Base-by-base conservation (phyloP, 2,329 filamentous ascomycete species). In the Penicillium sp. region DNA sequence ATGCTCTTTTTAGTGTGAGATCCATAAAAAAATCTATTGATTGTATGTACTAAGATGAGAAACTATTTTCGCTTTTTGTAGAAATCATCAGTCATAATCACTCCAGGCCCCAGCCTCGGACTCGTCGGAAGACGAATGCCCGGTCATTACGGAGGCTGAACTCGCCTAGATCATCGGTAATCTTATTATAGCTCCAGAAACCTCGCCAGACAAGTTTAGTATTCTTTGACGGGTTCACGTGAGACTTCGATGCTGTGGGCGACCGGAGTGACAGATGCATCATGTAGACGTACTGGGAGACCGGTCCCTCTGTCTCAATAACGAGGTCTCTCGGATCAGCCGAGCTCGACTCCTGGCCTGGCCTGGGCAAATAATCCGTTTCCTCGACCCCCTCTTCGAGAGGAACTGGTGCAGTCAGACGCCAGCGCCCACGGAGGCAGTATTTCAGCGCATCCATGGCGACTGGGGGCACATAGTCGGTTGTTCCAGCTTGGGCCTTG, bases 151-250 rank as follows among this genome's bases (percentile, higher is more conserved):
- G 83, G 63, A 87, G 66, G 2, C 77, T 78, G 73, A 97, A 97
- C 75, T 90, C 88, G 3, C 82, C 90, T 89, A 90, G 94, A 73
- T 97, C 92, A 70, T 96, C 92, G 7, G 91, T 96, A 67, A 96
- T 73, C 63, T 84, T 83, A 70, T 97, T 96, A 70, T 95, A 93
- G 76, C 88, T 93, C 85, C 91, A 96, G 70, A 92, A 97, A 1
- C 89, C 88, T 65, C 89, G 88, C 93, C 94, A 99, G 0, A 80
- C 77, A 47, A 99, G 75, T 75, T 95, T 96, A 58, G 93, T 97
- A 67, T 95, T 96, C 69, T 86, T 85, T 0, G 86, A 79, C 1
- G 79, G 77, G 45, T 75, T 76, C 34, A 28, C 19, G 6, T 55
- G 52, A 14, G 67, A 65, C 26, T 71, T 67, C 11, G 84, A 82